A percentile compares a stretch with the other conserved stretches of the same genome.
Conservation (phyloP, 2,329 filamentous ascomycete species). For the Ustulina deusta region DNA sequence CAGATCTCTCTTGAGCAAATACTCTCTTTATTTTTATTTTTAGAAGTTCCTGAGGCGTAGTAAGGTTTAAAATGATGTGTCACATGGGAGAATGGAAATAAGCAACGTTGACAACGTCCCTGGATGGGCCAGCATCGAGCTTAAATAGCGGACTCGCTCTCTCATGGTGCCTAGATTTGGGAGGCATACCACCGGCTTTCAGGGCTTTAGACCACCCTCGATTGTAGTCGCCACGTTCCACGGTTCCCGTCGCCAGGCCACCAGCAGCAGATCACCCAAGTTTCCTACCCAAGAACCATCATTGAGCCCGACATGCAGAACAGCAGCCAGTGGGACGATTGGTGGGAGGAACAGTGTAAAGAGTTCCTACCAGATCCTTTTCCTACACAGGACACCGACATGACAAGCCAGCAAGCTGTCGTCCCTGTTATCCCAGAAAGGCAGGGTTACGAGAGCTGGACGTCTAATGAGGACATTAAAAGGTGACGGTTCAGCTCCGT, state of each 20-base stretch:
- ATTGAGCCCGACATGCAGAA: background rate
- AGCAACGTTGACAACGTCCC: background rate
- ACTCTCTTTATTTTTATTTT: background rate
- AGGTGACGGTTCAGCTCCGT: background rate
- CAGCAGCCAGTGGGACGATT: background rate
- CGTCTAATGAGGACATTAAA: background rate
- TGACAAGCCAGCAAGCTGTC: background rate
- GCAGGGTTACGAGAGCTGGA: background rate
- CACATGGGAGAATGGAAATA: background rate
- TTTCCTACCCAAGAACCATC: background rate
- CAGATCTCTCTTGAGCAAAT: background rate
- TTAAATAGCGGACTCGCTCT: background rate
- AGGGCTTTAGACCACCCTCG: background rate
- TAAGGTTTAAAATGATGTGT: background rate
- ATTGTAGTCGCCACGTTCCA: background rate
- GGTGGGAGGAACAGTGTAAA: background rate
- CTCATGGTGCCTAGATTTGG: background rate
- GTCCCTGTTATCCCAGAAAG: background rate
- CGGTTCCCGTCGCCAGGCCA: background rate
- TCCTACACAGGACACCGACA: background rate
- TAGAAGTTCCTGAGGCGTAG: background rate
- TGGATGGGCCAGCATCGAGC: background rate
- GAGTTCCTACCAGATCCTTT: background rate
- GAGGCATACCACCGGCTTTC: background rate
- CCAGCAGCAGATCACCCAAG: background rate